A percentile compares a stretch with the other conserved stretches of the same genome.
These are phyloP conservation scores for Ceratobasidium sp. DNA, from an alignment of 1,284 basidiomycete genomes.

Conservation along the genomic window DNA sequence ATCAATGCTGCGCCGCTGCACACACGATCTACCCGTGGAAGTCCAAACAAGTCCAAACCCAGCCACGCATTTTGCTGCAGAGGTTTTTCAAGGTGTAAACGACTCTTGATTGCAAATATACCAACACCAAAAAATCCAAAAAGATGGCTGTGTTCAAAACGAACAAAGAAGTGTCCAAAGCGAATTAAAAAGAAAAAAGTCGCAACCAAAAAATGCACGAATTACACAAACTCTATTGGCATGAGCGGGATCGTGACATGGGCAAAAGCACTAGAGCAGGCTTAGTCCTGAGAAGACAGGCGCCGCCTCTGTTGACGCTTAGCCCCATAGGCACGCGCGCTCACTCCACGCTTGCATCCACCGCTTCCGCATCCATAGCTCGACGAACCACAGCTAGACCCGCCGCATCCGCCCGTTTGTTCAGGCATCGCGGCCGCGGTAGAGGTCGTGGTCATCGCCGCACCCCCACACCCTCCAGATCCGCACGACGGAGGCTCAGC, in stretches of 20 bases:
- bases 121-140: constrained; percentile 2
- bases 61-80: not conserved
- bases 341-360: constrained; percentile 14
- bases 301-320: constrained; percentile 29
- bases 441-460: constrained; percentile 16
- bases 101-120: constrained; percentile 3
- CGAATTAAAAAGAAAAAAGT: not conserved
- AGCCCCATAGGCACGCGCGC: not conserved
- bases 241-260: constrained; percentile 4
- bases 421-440: constrained; percentile 1
- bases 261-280: not conserved
- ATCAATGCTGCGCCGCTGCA: too few relatives aligned
- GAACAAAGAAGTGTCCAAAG: constrained; percentile 11
- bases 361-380: constrained; percentile 12
- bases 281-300: not conserved
- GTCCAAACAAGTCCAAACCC: not conserved
- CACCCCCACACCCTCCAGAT: constrained; percentile 4
- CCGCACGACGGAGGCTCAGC: not conserved
- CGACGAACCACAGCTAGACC: constrained; percentile 20
- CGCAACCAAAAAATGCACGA: not conserved
- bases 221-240: constrained; percentile 21
- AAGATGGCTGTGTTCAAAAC: not conserved
- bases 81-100: not conserved
- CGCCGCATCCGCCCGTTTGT: constrained; percentile 26
- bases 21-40: too few relatives aligned